Evolutionary conservation across 495 filamentous ascomycete species (phyloP), one percentile per base, ranked within the genome.

Genomic region (Penicillium desertorum): DNA sequence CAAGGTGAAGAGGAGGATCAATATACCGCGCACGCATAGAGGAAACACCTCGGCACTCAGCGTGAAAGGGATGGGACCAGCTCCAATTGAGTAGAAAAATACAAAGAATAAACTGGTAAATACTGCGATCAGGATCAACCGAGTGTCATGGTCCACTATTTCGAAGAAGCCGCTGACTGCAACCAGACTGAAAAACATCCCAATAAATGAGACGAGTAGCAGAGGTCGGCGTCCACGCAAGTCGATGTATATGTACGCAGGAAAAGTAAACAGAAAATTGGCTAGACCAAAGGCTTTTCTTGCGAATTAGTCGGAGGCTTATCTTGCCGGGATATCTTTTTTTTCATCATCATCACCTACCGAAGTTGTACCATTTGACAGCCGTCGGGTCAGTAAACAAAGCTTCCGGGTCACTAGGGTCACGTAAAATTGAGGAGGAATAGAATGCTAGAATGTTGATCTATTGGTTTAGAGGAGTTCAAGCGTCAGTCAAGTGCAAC

Each of bases 21-120:
- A 45, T 54, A 41, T 49, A 67, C 62, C 86, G 45, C 87, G 81
- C 68, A 89, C 85, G 8, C 79, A 43, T 1, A 86, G 37, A 0
- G 90, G 34, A 14, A 36, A 36, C 14, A 36, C 34, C 34, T 36
- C 34, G 0, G 34, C 34, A 36, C 34, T 36, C 12, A 36, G 34
- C 2, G 34, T 36, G 12, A 36, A 36, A 36, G 34, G 34, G 16
- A 36, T 36, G 5, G 34, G 34, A 4, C 34, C 34, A 16, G 34
- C 34, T 7, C 34, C 34, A 12, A 36, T 36, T 36, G 34, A 36
- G 34, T 36, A 36, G 34, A 16, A 36, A 7, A 36, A 16, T 4
- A 36, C 34, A 36, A 36, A 36, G 1, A 36, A 36, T 16, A 36
- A 0, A 36, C 34, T 5, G 14, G 12, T 16, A 14, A 36, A 36